These are phyloP conservation scores for Erysimum cheiranthoides DNA, from an alignment of 345 rosid species.

Conservation along the genomic window DNA sequence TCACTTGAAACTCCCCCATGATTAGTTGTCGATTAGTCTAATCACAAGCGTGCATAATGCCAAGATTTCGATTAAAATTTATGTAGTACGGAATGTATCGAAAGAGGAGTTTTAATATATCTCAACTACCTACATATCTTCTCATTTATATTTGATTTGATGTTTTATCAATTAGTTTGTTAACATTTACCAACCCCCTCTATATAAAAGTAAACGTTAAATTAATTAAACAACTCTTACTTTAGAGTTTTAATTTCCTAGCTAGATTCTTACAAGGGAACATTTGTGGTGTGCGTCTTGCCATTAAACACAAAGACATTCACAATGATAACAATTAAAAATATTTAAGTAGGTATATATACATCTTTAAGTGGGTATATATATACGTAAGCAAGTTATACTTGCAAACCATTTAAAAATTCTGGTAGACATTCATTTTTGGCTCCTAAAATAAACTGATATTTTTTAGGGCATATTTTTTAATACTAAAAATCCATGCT, in stretches of 20 bases:
- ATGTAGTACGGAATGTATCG: not conserved
- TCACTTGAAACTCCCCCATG: too few species aligned
- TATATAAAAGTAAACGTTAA: slow-evolving; percentile 26
- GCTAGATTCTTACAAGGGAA: not conserved
- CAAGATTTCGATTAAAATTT: not conserved
- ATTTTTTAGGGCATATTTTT: not conserved
- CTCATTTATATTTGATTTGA: slow-evolving; percentile 1
- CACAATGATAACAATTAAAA: not conserved
- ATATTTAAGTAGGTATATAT: not conserved
- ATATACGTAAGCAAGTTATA: not conserved
- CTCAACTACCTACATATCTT: slow-evolving; percentile 14
- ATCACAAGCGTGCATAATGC: slow-evolving; percentile 38
- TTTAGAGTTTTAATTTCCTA: not conserved
- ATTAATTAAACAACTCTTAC: not conserved
- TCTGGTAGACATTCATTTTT: not conserved
- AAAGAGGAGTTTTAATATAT: slow-evolving; percentile 4
- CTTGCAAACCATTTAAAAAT: not conserved
- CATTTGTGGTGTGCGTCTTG: slow-evolving; percentile 36
- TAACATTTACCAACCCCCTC: slow-evolving; percentile 1
- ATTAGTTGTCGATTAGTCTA: too few species aligned
- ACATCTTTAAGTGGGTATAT: not conserved
- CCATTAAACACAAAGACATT: slow-evolving; percentile 28
- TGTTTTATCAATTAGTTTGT: slow-evolving; percentile 12
- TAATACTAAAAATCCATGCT: not conserved
- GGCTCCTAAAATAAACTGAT: not conserved